Evolutionary conservation across 139 green algal genomes (phyloP), one percentile per base, ranked within the genome.

Genomic region (Micromonas commoda): DNA sequence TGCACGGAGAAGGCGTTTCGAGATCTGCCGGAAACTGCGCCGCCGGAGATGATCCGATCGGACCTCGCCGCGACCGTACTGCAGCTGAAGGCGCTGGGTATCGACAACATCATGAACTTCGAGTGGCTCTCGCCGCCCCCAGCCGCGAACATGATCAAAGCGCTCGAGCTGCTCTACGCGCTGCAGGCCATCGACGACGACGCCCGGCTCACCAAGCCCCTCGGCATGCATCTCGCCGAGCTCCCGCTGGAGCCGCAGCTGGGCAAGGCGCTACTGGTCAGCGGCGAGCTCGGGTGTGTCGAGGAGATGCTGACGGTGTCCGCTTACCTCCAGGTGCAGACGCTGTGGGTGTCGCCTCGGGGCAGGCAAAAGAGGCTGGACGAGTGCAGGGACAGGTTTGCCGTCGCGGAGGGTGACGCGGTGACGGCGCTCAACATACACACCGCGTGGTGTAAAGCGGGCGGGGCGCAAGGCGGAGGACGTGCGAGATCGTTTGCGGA

Each of bases 21-120:
- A 76, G 92, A 97, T 88, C 84, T 99, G 85, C 94, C 97, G 38
- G 92, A 97, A 66, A 96, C 93, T 86, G 96, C 94, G 2, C 87
- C 96, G 65, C 93, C 94, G 31, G 94, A 98, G 87, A 97, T 99
- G 84, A 93, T 98, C 86, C 85, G 95, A 53, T 97, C 92, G 45
- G 98, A 99, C 82, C 85, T 99, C 16, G 91, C 90, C 78, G 97
- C 95, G 73, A 93, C 97, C 70, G 93, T 97, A 78, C 89, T 99
- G 63, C 91, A 97, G 90, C 87, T 99, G 53, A 99, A 90, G 80
- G 89, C 92, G 0, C 82, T 98, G 52, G 94, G 94, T 1, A 86
- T 98, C 0, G 86, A 93, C 74, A 93, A 97, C 84, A 84, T 97
- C 64, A 88, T 96, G 82, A 80, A 78, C 4, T 98, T 98, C 86